These are phyloP conservation scores for Mucor piriformis DNA, from an alignment of 371 early-diverging fungal species.

Conservation along the genomic window DNA sequence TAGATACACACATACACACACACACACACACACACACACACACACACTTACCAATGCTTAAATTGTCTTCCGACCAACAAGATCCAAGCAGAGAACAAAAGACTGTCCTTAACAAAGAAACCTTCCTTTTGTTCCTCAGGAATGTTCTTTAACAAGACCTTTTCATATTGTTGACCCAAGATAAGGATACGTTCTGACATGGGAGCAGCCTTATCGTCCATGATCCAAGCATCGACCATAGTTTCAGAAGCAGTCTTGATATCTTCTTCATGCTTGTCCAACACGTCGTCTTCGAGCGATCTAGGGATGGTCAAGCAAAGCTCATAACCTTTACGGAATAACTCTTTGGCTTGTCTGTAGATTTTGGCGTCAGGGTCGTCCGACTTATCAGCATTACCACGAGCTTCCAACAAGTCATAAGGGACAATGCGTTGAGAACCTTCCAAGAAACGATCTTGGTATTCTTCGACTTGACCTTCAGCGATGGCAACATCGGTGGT, in stretches of 20 bases:
- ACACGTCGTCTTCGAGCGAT: slow-evolving; percentile 56
- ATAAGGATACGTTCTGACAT: slow-evolving; percentile 55
- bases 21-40: too few species aligned
- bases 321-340: slow-evolving; percentile 62
- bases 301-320: slow-evolving; percentile 63
- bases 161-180: slow-evolving; percentile 29
- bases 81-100: slow-evolving; percentile 63
- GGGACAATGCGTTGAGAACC: slow-evolving; percentile 56
- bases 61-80: slow-evolving; percentile 66
- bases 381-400: slow-evolving; percentile 57
- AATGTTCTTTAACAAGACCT: slow-evolving; percentile 45
- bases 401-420: slow-evolving; percentile 65
- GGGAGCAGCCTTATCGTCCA: slow-evolving; percentile 71
- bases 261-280: slow-evolving; percentile 60
- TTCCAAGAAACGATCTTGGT: slow-evolving; percentile 57
- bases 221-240: slow-evolving; percentile 66
- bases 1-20: too few species aligned
- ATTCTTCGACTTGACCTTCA: slow-evolving; percentile 24
- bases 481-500: neutral
- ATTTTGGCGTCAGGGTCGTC: slow-evolving; percentile 62
- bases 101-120: slow-evolving; percentile 52
- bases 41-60: slow-evolving; percentile 62
- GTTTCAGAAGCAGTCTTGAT: slow-evolving; percentile 64
- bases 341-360: slow-evolving; percentile 63
- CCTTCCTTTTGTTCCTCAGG: slow-evolving; percentile 55